Percentiles rank a stretch among this genome's conserved stretches.
phyloP scores from a whole-genome alignment of 257 asterid species.

The Solanum appendiculatum region DNA sequence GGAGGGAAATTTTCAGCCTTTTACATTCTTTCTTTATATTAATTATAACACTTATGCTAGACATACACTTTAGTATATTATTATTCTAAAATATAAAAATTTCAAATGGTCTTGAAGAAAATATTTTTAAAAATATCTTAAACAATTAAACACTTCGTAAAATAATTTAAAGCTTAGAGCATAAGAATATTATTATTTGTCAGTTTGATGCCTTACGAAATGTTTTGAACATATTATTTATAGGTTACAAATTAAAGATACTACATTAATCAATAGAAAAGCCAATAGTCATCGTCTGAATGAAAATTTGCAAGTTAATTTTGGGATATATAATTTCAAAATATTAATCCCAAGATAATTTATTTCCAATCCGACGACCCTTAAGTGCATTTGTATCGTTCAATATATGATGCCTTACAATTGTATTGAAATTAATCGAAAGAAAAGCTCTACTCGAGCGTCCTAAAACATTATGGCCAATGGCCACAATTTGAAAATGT shows the following conservation, averaged over 20 bases:
- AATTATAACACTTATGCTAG: neutral
- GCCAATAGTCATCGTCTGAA: no score
- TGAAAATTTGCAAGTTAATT: no score
- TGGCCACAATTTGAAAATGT: no score
- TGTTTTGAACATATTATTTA: neutral
- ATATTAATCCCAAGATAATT: no score
- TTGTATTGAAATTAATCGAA: no score
- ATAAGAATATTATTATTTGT: neutral
- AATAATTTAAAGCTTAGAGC: neutral
- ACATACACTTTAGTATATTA: neutral
- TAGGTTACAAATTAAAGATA: neutral
- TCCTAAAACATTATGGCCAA: no score
- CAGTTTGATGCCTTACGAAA: neutral
- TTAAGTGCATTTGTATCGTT: no score
- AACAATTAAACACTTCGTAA: neutral
- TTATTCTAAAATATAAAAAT: neutral
- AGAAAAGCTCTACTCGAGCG: no score
- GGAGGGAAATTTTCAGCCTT: neutral
- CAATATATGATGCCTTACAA: no score
- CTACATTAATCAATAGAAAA: no score
- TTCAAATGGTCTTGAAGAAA: neutral
- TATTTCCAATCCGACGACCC: no score
- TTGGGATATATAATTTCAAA: no score
- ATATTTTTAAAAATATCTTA: neutral
- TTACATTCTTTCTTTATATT: neutral